Evolutionary conservation across 73 alveolate species (phyloP).

Genomic region (Durusdinium trenchii): DNA sequence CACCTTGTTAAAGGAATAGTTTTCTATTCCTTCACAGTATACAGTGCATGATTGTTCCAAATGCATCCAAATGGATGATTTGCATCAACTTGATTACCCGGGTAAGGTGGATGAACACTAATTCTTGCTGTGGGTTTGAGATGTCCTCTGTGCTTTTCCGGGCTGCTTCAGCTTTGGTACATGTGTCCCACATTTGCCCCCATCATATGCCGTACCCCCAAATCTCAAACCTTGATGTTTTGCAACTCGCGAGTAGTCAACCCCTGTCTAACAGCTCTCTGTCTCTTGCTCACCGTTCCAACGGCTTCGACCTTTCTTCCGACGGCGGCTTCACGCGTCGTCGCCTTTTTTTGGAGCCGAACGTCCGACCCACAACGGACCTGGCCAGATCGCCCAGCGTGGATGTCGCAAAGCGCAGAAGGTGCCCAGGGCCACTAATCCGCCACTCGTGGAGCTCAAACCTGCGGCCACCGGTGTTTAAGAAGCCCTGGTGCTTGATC

Average conservation of each 20-base stretch:
- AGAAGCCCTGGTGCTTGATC: background rate
- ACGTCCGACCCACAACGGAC: background rate
- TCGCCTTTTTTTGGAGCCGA: background rate
- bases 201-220: no score
- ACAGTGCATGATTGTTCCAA: no score
- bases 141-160: no score
- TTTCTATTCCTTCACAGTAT: background rate
- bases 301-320: background rate
- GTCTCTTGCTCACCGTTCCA: background rate
- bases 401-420: slow-evolving; percentile 64
- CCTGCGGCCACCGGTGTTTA: background rate
- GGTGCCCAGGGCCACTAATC: slow-evolving; percentile 74
- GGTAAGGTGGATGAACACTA: no score
- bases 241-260: background rate
- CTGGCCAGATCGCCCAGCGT: slow-evolving; percentile 86
- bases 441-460: slow-evolving; percentile 61
- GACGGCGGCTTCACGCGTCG: background rate
- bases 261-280: background rate
- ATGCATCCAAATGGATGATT: no score
- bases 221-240: background rate
- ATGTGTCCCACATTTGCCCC: no score
- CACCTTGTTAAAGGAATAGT: background rate
- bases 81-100: no score
- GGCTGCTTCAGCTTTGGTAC: no score
- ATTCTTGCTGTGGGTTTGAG: no score